Percentiles rank a stretch among this genome's conserved stretches.
phyloP scores from a whole-genome alignment of 179 eudicot species.

The Spergularia azorica region DNA sequence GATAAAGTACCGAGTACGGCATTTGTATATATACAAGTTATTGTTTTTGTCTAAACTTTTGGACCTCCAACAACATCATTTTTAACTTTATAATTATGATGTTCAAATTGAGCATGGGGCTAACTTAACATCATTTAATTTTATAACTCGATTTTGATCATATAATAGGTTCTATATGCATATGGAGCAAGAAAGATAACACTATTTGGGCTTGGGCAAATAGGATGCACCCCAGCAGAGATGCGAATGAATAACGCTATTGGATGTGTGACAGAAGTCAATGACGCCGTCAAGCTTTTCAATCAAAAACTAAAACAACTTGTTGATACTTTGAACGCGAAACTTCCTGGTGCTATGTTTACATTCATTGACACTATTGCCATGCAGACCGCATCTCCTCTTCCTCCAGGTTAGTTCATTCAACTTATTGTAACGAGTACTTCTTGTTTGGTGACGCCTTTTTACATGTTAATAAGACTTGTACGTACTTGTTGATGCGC shows the following conservation, averaged over 20 bases:
- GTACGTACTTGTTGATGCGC: too few species aligned
- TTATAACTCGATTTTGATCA: too few species aligned
- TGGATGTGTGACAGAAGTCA: conserved; percentile 28
- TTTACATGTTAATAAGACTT: too few species aligned
- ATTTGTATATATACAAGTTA: too few species aligned
- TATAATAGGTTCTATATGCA: conserved; percentile 17
- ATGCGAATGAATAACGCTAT: conserved; percentile 31
- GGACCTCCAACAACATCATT: too few species aligned
- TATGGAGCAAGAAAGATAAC: conserved; percentile 50
- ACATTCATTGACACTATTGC: conserved; percentile 22
- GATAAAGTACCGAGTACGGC: too few species aligned
- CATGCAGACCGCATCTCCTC: not conserved
- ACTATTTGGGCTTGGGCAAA: conserved; percentile 36
- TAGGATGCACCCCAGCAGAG: conserved; percentile 49
- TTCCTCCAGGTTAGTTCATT: conserved; percentile 1
- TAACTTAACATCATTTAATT: too few species aligned
- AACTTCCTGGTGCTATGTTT: conserved; percentile 24
- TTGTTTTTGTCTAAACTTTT: too few species aligned
- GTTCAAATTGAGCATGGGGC: too few species aligned
- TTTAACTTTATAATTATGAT: too few species aligned
- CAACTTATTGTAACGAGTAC: too few species aligned
- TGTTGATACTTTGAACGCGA: conserved; percentile 32
- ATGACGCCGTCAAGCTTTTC: conserved; percentile 27
- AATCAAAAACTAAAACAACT: conserved; percentile 28
- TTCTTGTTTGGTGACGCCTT: too few species aligned